Evolutionary conservation across 2,329 filamentous ascomycete species (phyloP).

Genomic region (Arthrobotrys pseudoclavata): DNA sequence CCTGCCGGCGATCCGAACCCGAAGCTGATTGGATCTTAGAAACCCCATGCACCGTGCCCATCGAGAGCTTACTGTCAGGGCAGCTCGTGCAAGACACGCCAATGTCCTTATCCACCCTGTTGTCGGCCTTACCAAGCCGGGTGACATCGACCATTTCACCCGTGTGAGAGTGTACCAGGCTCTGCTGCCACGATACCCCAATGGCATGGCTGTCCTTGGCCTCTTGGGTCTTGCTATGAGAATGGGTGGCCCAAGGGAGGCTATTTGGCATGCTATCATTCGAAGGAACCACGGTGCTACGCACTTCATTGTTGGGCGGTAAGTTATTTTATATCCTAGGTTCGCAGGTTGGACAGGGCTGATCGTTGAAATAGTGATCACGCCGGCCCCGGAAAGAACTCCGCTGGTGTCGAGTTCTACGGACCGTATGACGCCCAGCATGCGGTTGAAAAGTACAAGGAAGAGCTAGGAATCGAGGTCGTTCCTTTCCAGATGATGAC

Average conservation of each 20-base stretch:
- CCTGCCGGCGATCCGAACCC: not conserved
- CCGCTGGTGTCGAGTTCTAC: conserved; percentile 95
- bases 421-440: conserved; percentile 97
- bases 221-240: conserved; percentile 97
- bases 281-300: conserved; percentile 99
- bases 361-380: conserved; percentile 76
- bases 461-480: conserved; percentile 97
- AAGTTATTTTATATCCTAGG: not conserved
- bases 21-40: conserved; percentile 66
- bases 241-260: conserved; percentile 98
- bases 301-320: conserved; percentile 94
- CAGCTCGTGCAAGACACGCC: conserved; percentile 93
- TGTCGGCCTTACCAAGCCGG: conserved; percentile 97
- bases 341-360: not conserved
- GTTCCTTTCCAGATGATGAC: conserved; percentile 99
- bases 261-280: conserved; percentile 99
- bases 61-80: conserved; percentile 95
- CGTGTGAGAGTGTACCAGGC: conserved; percentile 99
- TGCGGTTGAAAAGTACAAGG: conserved; percentile 94
- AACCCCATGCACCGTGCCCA: conserved; percentile 99
- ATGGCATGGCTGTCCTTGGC: conserved; percentile 97
- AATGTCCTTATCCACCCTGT: conserved; percentile 99
- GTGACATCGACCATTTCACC: conserved; percentile 99
- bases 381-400: conserved; percentile 98
- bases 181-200: conserved; percentile 94